These are phyloP conservation scores for Rubia tinctorum DNA, from an alignment of 305 asterid genomes.

Conservation along the genomic window DNA sequence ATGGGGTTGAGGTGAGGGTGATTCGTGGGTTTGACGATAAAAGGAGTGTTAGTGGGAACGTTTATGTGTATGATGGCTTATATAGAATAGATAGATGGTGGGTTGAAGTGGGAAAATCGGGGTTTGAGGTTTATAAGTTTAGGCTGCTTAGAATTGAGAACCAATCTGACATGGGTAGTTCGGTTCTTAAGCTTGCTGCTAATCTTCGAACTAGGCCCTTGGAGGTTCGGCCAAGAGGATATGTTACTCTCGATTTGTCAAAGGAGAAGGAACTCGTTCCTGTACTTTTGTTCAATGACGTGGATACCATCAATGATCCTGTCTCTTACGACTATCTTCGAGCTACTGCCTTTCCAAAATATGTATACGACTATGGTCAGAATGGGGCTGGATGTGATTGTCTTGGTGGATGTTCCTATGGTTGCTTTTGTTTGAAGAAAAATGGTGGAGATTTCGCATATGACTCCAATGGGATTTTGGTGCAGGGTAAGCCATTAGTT, in stretches of 20 bases:
- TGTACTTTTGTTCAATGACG: conserved; percentile 59
- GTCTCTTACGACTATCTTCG: conserved; percentile 49
- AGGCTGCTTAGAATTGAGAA: conserved; percentile 69
- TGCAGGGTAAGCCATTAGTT: conserved; percentile 77
- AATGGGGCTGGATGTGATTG: conserved; percentile 59
- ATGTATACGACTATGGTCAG: conserved; percentile 37
- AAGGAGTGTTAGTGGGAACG: conserved; percentile 66
- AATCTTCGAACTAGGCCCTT: conserved; percentile 47
- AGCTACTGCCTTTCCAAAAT: conserved; percentile 52
- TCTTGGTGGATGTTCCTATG: conserved; percentile 47
- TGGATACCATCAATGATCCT: conserved; percentile 71
- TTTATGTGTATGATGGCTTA: conserved; percentile 90
- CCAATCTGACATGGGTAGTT: conserved; percentile 83
- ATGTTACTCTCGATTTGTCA: conserved; percentile 67
- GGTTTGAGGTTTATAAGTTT: conserved; percentile 81
- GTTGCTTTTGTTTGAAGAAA: conserved; percentile 65
- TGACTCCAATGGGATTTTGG: conserved; percentile 57
- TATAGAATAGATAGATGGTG: conserved; percentile 63
- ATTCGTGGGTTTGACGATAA: conserved; percentile 79
- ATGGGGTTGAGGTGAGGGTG: conserved; percentile 86
- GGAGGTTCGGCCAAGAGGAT: conserved; percentile 59
- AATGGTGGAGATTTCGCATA: conserved; percentile 83
- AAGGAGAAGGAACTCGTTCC: conserved; percentile 65
- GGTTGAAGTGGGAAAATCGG: conserved; percentile 87
- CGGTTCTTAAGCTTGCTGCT: conserved; percentile 54